Evolutionary conservation across 768 basidiomycete genomes (phyloP), one percentile per base, ranked within the genome.

Genomic region (Russula sp.): DNA sequence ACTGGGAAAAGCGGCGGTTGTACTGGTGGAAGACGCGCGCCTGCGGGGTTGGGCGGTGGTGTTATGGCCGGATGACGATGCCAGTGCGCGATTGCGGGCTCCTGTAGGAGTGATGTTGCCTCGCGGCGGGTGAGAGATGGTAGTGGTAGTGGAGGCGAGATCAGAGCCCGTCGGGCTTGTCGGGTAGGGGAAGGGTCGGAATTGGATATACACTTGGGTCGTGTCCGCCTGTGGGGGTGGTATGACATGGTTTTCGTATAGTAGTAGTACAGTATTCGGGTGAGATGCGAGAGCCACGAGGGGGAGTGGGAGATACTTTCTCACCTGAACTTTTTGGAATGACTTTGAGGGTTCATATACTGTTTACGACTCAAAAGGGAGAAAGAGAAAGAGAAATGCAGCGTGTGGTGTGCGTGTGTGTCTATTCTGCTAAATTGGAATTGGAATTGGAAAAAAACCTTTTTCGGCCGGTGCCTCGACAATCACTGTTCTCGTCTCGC

Each of bases 171-270:
- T 30, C 28, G 28, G 14, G 49, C 26, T 26, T 5, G 28, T 13
- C 5, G 49, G 5, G 44, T 38, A 32, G 49, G 53, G 10, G 8
- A 46, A 20, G 36, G 22, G 24, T 18, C 46, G 46, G 46, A 48
- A 48, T 22, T 3, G 32, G 58, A 38, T 26, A 38, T 50, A 13
- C 22, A 40, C 52, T 65, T 61, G 24, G 49, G 20, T 34, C 40
- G 57, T 65, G 55, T 65, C 61, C 55, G 59, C 55, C 64, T 65
- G 7, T 30, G 32, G 3, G 28, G 28, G 28, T 30, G 28, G 11
- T 28, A 52, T 38, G 64, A 65, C 64, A 65, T 65, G 46, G 14
- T 49, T 28, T n/a, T n/a, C n/a, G n/a, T n/a, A n/a, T n/a, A n/a
- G n/a, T n/a, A n/a, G n/a, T n/a, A 5, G 28, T 30, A 30, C 5